Conservation (phyloP, 2,329 filamentous ascomycete species). For the Coleophoma cylindrospora region DNA sequence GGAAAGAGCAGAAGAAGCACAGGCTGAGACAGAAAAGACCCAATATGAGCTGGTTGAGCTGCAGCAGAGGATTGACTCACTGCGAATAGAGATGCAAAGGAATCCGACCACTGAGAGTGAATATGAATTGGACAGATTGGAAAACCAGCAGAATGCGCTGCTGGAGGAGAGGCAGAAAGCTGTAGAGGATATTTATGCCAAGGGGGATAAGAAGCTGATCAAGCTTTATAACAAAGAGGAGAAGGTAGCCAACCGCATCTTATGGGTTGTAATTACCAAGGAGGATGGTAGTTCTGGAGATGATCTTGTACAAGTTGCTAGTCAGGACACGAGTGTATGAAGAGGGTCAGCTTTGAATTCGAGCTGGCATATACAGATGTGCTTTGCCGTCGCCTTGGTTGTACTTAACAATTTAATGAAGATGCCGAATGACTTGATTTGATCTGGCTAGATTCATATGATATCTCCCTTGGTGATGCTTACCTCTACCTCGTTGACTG, state of each 20-base stretch:
- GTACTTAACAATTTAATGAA: no score
- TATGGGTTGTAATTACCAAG: constrained; percentile 20
- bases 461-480: no score
- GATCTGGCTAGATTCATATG: no score
- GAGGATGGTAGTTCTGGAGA: constrained; percentile 8
- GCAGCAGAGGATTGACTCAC: constrained; percentile 2
- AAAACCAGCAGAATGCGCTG: constrained; percentile 5
- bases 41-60: constrained; percentile 6
- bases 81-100: constrained; percentile 1
- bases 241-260: constrained; percentile 20
- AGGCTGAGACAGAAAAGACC: not conserved
- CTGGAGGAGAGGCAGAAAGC: constrained; percentile 14
- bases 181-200: constrained; percentile 19
- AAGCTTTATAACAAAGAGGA: constrained; percentile 15
- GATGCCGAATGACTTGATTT: no score
- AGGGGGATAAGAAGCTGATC: constrained; percentile 17
- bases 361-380: no score
- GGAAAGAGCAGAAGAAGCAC: not conserved
- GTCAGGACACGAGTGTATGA: no score
- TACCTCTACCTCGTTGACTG: no score
- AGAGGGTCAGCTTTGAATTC: no score
- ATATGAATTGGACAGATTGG: constrained; percentile 7
- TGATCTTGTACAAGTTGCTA: not conserved
- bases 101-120: constrained; percentile 8
- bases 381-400: no score